Conservation (phyloP, 2,329 filamentous ascomycete species). For the Fusarium nematophilum region DNA sequence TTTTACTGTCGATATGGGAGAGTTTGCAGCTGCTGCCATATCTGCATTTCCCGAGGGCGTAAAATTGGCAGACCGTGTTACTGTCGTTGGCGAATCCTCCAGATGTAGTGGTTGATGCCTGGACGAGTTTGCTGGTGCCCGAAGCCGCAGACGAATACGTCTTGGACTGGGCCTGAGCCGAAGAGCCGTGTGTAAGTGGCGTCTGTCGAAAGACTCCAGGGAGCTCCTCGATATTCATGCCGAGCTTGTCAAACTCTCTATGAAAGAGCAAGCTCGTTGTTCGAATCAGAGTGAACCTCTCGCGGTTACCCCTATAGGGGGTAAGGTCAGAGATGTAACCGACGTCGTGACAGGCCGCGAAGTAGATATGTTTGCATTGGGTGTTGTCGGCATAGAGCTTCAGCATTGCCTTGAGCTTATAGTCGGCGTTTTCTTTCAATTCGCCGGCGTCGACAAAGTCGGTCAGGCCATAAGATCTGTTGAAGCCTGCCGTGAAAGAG, state of each 20-base stretch:
- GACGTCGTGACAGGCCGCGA: conserved; percentile 70
- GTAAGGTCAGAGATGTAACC: conserved; percentile 64
- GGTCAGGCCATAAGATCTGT: conserved; percentile 65
- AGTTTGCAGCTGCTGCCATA: conserved; percentile 38
- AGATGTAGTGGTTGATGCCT: conserved; percentile 1
- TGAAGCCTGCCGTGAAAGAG: conserved; percentile 67
- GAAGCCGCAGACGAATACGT: neutral
- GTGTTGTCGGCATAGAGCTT: conserved; percentile 66
- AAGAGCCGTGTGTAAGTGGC: conserved; percentile 41
- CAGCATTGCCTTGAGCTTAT: conserved; percentile 65
- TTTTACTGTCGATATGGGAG: conserved; percentile 24
- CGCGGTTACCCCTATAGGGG: conserved; percentile 59
- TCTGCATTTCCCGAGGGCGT: conserved; percentile 36
- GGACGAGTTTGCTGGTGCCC: conserved; percentile 1
- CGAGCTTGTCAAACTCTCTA: conserved; percentile 63
- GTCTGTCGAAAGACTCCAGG: conserved; percentile 63
- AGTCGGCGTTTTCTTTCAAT: conserved; percentile 68
- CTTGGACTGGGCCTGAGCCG: conserved; percentile 8
- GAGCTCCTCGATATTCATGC: conserved; percentile 62
- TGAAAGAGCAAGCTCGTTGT: conserved; percentile 59
- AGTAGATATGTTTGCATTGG: conserved; percentile 73
- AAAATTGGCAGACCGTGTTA: conserved; percentile 30
- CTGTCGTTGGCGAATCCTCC: conserved; percentile 13
- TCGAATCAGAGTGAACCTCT: conserved; percentile 66
- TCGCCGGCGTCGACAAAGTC: conserved; percentile 72